Percentiles rank a stretch among this genome's conserved stretches.
Evolutionary conservation across 345 rosid genomes (phyloP).

Genomic region (Corymbia maculata): DNA sequence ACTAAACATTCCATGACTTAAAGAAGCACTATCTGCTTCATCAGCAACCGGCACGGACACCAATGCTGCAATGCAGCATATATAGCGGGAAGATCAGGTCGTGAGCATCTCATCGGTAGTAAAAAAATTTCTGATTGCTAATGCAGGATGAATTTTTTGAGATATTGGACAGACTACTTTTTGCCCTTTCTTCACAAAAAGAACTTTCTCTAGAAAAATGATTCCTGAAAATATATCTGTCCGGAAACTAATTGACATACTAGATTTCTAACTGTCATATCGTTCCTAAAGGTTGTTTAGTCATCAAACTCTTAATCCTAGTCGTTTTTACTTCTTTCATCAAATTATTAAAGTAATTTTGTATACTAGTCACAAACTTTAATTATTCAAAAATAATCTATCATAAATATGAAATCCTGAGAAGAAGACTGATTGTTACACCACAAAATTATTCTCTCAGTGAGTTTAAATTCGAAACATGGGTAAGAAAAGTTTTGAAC

Average conservation of each 20-base stretch:
- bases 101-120: neutral
- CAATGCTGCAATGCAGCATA: neutral
- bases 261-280: neutral
- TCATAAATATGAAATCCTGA: neutral
- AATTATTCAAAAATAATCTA: neutral
- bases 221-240: neutral
- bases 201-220: neutral
- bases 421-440: neutral
- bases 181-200: neutral
- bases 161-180: neutral
- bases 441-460: neutral
- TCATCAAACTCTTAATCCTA: neutral
- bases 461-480: neutral
- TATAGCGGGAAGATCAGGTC: neutral
- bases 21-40: neutral
- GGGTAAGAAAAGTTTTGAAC: neutral
- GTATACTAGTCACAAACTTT: neutral
- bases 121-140: neutral
- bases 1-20: neutral
- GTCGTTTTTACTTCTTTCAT: neutral
- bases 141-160: neutral
- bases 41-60: neutral
- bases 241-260: neutral
- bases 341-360: neutral
- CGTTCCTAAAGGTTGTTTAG: neutral